Evolutionary conservation across 495 filamentous ascomycete genomes (phyloP).

Genomic region (Corynascus novoguineensis): DNA sequence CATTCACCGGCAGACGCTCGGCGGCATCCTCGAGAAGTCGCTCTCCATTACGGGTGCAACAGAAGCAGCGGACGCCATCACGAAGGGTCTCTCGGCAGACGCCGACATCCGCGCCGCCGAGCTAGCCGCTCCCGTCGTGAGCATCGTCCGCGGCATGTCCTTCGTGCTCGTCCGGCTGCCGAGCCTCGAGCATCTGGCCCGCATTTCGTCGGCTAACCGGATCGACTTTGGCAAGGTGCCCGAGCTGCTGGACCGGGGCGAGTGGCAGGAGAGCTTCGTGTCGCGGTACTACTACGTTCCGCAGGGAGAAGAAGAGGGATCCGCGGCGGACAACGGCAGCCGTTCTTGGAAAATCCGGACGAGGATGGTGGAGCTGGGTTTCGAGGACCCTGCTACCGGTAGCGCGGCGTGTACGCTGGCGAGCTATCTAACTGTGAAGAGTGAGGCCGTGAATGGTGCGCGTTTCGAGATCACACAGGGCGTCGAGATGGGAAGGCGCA

Average conservation of each 20-base stretch:
- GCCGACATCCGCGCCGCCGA: slow-evolving; percentile 29
- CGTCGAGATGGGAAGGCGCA: slow-evolving; percentile 70
- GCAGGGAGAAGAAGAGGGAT: slow-evolving; percentile 22
- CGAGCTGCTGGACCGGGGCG: slow-evolving; percentile 48
- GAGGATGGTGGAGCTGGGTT: slow-evolving; percentile 51
- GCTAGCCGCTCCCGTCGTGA: slow-evolving; percentile 47
- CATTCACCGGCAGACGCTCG: slow-evolving; percentile 46
- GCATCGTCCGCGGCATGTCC: slow-evolving; percentile 65
- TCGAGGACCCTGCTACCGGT: slow-evolving; percentile 68
- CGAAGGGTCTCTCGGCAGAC: slow-evolving; percentile 22
- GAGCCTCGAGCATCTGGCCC: slow-evolving; percentile 39
- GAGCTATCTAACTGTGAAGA: slow-evolving; percentile 41
- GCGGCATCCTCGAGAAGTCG: slow-evolving; percentile 9
- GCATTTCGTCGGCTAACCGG: slow-evolving; percentile 24
- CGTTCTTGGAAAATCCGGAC: slow-evolving; percentile 21
- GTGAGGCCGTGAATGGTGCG: slow-evolving; percentile 25
- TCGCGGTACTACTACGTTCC: slow-evolving; percentile 53
- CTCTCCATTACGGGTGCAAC: background rate
- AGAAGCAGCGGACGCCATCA: background rate
- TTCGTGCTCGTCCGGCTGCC: slow-evolving; percentile 54
- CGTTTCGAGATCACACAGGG: slow-evolving; percentile 61
- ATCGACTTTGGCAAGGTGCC: slow-evolving; percentile 26
- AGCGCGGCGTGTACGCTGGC: slow-evolving; percentile 55
- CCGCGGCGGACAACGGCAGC: background rate
- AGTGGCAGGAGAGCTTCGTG: slow-evolving; percentile 50